Evolutionary conservation across 2,329 filamentous ascomycete genomes (phyloP).

Genomic region (Colletotrichum acutatum): DNA sequence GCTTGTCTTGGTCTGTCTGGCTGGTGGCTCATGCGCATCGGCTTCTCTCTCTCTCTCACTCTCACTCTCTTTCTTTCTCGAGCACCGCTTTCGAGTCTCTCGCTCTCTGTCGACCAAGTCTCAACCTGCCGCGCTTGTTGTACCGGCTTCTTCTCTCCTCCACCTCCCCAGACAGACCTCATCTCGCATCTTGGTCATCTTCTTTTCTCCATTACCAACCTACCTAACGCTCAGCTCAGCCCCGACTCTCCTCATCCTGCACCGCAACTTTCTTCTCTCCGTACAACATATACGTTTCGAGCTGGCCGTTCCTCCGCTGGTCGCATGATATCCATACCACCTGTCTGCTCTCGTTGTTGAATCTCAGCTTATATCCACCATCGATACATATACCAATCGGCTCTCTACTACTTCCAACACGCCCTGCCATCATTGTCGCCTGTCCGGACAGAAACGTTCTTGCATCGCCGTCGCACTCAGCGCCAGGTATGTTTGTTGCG

Average conservation of each 20-base stretch:
- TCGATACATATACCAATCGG: background rate
- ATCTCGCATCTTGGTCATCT: constrained; percentile 8
- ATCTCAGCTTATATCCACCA: background rate
- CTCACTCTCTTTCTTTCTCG: background rate
- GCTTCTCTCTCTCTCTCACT: background rate
- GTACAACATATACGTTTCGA: background rate
- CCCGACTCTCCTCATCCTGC: background rate
- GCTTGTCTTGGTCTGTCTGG: constrained; percentile 24
- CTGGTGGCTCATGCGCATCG: constrained; percentile 27
- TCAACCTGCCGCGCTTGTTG: background rate
- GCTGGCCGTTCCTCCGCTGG: background rate
- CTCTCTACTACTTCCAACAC: background rate
- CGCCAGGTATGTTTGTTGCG: constrained; percentile 14
- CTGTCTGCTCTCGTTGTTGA: background rate
- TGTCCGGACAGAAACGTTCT: background rate
- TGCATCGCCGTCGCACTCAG: constrained; percentile 6
- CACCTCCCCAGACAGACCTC: constrained; percentile 2
- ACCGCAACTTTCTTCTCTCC: background rate
- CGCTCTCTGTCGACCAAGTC: background rate
- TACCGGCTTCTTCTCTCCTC: background rate
- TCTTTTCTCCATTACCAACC: background rate
- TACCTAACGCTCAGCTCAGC: background rate
- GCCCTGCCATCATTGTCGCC: background rate
- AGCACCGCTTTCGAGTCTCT: background rate
- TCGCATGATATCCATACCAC: background rate